Base-by-base conservation (phyloP, 2,329 filamentous ascomycete species). In the Fusarium secorum region DNA sequence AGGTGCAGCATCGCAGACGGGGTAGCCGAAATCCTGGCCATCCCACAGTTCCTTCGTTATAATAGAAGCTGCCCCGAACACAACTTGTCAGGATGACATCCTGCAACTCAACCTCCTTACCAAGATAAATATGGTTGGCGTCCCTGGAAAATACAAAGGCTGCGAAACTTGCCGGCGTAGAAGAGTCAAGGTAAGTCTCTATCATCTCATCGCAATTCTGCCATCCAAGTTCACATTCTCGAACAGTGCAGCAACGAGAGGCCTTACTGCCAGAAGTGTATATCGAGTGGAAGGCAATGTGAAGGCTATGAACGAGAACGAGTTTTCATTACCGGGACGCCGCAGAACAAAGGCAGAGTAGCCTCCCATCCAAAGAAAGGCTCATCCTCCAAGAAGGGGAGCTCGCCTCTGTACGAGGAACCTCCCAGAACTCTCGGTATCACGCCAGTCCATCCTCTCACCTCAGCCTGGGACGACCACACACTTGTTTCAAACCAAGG, bases 281-380 rank as follows among this genome's bases (percentile, higher is more conserved):
- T 84, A 60, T 83, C 85, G 72, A 86, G 85, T 72, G 87, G 87
- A 26, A 82, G 88, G 46, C 78, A 84, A 62, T 91, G 89, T 73
- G 85, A 85, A 49, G 89, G 89, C 41, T 92, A 91, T 77, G 85
- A 89, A 74, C 83, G 87, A 41, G 85, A 90, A 75, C 86, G 85
- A 20, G 85, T 90, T 60, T 91, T 91, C 78, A 89, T 91, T 76
- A 85, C 88, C 41, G 87, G 86, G n/a, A 89, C 87, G 5, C 81
- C 81, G 39, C 81, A 87, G 63, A 84, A 84, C 64, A 85, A 83
- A 63, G 87, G 87, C 15, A 83, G 87, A 35, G 88, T 87, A 56
- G 86, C 86, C 45, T 88, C 86, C 4, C 87, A 89, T 63, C 87
- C 87, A 6, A 85, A 83, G 64, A 80, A 84, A 56, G 68, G 61